Evolutionary conservation across 371 early-diverging fungal genomes (phyloP), one percentile per base, ranked within the genome.

Genomic region (Mortierella sp.): DNA sequence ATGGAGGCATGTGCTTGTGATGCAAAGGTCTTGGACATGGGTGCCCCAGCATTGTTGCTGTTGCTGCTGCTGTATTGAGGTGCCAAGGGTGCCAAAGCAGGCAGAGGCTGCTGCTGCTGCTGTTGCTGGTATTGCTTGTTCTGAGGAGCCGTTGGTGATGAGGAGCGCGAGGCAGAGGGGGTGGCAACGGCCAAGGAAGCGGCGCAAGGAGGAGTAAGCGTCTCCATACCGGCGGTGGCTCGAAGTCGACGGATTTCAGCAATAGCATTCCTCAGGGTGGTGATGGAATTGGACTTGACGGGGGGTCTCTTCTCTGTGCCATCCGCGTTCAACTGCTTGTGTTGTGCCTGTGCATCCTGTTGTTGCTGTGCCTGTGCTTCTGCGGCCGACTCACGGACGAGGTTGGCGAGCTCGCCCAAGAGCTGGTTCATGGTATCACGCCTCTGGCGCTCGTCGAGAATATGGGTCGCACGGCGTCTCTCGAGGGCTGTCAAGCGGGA

Each of bases 381-480:
- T 43, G 54, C 66, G 3, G 76, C 64, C 5, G 76, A 74, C 30
- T 74, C 76, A 5, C 70, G 76, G 31, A 74, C 76, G 14, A 74
- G 51, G 62, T 64, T 74, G 55, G 69, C 76, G 23, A 74, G 66
- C 54, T 74, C 76, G 34, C 70, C 69, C 14, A 74, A 28, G 62
- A 74, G 76, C 49, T 74, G 76, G 55, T 74, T 74, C 76, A 74
- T 74, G 18, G 76, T 74, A 43, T 74, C 76, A 58, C 76, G 76
- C 26, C 76, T 41, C 52, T 74, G 76, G 19, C 76, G 76, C 34
- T 74, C 76, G 45, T 74, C 76, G 34, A 74, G 70, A 49, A 74
- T 74, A 30, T 74, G 76, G 45, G 69, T 74, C 6, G 76, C 66
- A 39, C 76, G 64, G 50, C 76, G 76, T 54, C 61, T 68, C 55